Evolutionary conservation across 2,329 filamentous ascomycete genomes (phyloP).

Genomic region (Fusarium subglutinans): DNA sequence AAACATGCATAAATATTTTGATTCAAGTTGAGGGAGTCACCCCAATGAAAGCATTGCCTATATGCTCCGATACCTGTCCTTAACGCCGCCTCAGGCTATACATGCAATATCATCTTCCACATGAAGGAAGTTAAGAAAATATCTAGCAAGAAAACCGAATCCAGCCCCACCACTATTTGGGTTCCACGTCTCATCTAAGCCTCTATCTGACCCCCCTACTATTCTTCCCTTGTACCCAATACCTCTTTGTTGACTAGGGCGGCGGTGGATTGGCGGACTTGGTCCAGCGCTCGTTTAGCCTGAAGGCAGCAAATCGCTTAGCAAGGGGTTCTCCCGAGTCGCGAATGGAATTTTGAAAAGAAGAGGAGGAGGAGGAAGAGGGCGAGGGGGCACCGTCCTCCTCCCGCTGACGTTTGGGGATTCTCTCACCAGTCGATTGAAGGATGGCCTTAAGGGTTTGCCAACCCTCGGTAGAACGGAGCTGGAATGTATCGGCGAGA

Average conservation of each 20-base stretch:
- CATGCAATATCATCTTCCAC: slow-evolving; percentile 26
- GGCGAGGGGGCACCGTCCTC: slow-evolving; percentile 47
- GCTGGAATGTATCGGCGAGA: slow-evolving; percentile 80
- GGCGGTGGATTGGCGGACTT: slow-evolving; percentile 37
- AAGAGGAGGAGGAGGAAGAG: slow-evolving; percentile 42
- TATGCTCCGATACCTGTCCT: slow-evolving; percentile 32
- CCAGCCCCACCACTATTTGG: slow-evolving; percentile 7
- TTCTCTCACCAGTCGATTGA: slow-evolving; percentile 96
- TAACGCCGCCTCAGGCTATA: slow-evolving; percentile 30
- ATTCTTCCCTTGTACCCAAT: slow-evolving; percentile 1
- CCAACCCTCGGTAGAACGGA: slow-evolving; percentile 91
- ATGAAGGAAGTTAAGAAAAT: slow-evolving; percentile 19
- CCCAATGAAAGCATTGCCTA: slow-evolving; percentile 14
- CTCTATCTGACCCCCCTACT: background rate
- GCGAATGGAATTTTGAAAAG: slow-evolving; percentile 43
- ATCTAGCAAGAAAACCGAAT: slow-evolving; percentile 1
- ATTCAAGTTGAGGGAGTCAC: slow-evolving; percentile 9
- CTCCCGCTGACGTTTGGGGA: slow-evolving; percentile 73
- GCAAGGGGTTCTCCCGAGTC: slow-evolving; percentile 65
- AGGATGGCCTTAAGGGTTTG: slow-evolving; percentile 92
- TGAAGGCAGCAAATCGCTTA: slow-evolving; percentile 74
- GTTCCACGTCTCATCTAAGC: background rate
- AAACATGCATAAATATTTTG: background rate
- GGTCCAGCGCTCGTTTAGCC: slow-evolving; percentile 60
- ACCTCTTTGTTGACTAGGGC: slow-evolving; percentile 33